Conservation (phyloP, 2,329 filamentous ascomycete genomes). For the Cadophora luteo-olivacea region DNA sequence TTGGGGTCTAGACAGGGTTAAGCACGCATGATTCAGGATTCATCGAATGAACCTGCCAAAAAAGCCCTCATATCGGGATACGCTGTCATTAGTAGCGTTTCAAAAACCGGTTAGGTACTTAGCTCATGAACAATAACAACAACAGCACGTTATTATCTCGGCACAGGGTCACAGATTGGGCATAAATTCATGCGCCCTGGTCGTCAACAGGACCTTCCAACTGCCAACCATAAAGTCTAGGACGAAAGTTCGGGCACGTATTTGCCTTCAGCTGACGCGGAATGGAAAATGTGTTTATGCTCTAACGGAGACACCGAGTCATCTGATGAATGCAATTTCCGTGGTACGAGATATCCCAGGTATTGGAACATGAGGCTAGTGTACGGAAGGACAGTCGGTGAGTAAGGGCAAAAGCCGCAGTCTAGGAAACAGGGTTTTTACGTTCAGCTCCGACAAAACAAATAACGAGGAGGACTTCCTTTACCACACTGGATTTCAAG, state of each 20-base stretch:
- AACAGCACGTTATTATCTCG: background rate
- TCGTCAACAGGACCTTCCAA: background rate
- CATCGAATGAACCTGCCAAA: conserved; percentile 12
- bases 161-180: background rate
- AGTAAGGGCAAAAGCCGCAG: background rate
- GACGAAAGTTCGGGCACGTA: background rate
- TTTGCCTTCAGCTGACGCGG: conserved; percentile 13
- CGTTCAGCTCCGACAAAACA: background rate
- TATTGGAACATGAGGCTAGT: background rate
- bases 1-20: background rate
- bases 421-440: background rate
- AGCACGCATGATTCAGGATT: conserved; percentile 1
- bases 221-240: background rate
- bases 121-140: background rate
- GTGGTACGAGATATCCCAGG: background rate
- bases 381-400: background rate
- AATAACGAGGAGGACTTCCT: background rate
- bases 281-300: background rate
- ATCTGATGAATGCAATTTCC: conserved; percentile 2
- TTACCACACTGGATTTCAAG: background rate
- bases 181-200: conserved; percentile 23
- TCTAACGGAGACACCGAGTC: background rate
- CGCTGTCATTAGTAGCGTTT: conserved; percentile 11
- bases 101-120: background rate
- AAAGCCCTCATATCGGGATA: background rate